Evolutionary conservation across 176 grass and related monocot genomes (phyloP).

Genomic region (Pharus latifolius): DNA sequence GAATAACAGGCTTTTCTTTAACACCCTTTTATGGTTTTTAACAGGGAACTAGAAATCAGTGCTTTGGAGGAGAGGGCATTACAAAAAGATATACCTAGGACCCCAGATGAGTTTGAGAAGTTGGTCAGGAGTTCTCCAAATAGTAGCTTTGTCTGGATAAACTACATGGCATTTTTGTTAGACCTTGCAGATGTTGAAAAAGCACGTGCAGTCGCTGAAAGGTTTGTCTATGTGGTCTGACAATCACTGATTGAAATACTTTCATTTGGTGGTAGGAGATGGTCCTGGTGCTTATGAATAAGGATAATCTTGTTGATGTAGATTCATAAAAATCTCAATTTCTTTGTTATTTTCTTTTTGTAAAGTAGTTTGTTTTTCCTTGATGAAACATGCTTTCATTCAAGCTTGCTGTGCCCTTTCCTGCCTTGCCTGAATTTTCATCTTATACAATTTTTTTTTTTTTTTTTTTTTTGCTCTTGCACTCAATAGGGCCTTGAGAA

Average conservation of each 20-base stretch:
- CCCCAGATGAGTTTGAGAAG: slow-evolving; percentile 90
- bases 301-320: neutral
- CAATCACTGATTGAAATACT: neutral
- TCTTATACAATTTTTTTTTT: neutral
- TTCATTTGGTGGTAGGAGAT: neutral
- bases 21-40: slow-evolving; percentile 6
- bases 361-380: neutral
- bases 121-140: slow-evolving; percentile 85
- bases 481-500: slow-evolving; percentile 66
- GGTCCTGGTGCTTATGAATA: neutral
- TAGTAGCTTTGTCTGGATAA: slow-evolving; percentile 94
- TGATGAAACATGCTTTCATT: neutral
- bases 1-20: neutral
- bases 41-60: slow-evolving; percentile 84
- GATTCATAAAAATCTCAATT: neutral
- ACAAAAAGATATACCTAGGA: slow-evolving; percentile 62
- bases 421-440: neutral
- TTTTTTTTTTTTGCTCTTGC: neutral
- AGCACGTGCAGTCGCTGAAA: slow-evolving; percentile 73
- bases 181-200: slow-evolving; percentile 74
- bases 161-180: slow-evolving; percentile 82
- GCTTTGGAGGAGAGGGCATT: slow-evolving; percentile 76
- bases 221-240: slow-evolving; percentile 30
- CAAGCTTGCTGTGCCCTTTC: neutral
- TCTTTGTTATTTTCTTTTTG: neutral